A percentile compares a stretch with the other conserved stretches of the same genome.
phyloP scores from a whole-genome alignment of 2,329 filamentous ascomycete genomes.

The Periconia macrospinosa region DNA sequence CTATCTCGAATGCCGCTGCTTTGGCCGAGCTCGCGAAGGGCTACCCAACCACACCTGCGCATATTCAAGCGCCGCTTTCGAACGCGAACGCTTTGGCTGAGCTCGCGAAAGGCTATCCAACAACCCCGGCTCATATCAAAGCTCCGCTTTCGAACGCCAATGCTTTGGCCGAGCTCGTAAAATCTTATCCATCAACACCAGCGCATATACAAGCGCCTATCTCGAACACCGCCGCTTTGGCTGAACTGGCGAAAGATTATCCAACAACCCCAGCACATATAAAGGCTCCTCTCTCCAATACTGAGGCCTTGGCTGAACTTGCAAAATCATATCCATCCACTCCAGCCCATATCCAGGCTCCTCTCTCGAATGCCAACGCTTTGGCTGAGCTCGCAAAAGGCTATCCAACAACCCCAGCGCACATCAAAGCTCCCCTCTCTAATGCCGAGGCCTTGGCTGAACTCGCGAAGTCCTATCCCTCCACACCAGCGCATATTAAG shows the following conservation, averaged over 20 bases:
- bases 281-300: conserved; percentile 17
- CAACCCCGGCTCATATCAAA: conserved; percentile 24
- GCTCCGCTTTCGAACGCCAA: conserved; percentile 18
- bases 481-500: conserved; percentile 20
- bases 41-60: conserved; percentile 21
- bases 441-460: conserved; percentile 15
- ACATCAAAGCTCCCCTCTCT: conserved; percentile 10
- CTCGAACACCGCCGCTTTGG: conserved; percentile 16
- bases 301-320: conserved; percentile 24
- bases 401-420: conserved; percentile 23
- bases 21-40: conserved; percentile 8
- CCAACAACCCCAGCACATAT: conserved; percentile 22
- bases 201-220: conserved; percentile 23
- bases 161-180: conserved; percentile 19
- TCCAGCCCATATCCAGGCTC: conserved; percentile 3
- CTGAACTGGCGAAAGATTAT: conserved; percentile 19
- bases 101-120: conserved; percentile 20
- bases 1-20: conserved; percentile 13
- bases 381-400: conserved; percentile 8
- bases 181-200: conserved; percentile 27
- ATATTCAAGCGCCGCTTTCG: conserved; percentile 13
- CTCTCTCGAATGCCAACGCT: background rate
- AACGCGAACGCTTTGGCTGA: conserved; percentile 16
- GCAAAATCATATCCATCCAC: conserved; percentile 9
- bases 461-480: conserved; percentile 11